Conservation (phyloP, 768 basidiomycete genomes). For the Pleurotus eryngii region DNA sequence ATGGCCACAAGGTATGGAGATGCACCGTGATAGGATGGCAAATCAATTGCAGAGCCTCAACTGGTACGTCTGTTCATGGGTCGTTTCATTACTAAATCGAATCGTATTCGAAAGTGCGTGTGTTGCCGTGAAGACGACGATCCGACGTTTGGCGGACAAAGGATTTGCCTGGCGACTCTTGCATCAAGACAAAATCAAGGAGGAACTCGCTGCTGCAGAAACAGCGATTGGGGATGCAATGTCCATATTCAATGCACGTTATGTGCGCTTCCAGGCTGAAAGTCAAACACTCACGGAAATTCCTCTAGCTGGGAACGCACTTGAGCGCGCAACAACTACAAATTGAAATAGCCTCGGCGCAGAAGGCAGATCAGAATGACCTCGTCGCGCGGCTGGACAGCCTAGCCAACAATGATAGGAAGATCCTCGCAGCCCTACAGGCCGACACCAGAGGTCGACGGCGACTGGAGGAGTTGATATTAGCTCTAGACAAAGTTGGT, state of each 20-base stretch:
- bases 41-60: not conserved
- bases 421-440: constrained; percentile 15
- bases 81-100: not conserved
- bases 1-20: not conserved
- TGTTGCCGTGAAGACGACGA: constrained; percentile 8
- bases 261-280: no score
- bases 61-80: not conserved
- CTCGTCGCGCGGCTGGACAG: constrained; percentile 11
- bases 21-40: not conserved
- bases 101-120: constrained; percentile 9
- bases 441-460: constrained; percentile 10
- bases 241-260: constrained; percentile 13
- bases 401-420: constrained; percentile 13
- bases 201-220: constrained; percentile 13
- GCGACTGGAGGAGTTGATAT: constrained; percentile 15
- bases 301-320: constrained; percentile 12
- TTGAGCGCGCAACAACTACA: constrained; percentile 10
- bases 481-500: constrained; percentile 17
- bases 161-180: constrained; percentile 17
- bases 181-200: constrained; percentile 14
- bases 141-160: constrained; percentile 11
- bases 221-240: constrained; percentile 12
- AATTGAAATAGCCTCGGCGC: constrained; percentile 13
- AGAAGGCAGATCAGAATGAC: constrained; percentile 10
- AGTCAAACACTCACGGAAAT: not conserved